phyloP scores from a whole-genome alignment of 2,329 filamentous ascomycete species.

The Diplocarpon rosae region DNA sequence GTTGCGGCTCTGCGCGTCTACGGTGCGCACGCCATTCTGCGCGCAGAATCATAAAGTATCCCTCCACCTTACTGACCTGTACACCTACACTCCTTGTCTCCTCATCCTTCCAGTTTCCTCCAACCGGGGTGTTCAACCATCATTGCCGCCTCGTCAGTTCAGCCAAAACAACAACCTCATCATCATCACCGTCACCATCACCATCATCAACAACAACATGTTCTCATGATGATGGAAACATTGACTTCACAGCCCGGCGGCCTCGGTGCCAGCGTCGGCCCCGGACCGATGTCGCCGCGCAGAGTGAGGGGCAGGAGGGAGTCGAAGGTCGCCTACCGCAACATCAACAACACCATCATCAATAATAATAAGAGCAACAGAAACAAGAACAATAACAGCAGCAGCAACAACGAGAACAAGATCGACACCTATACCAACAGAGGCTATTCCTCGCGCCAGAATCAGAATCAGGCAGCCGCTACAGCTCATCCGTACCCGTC shows the following conservation, averaged over 20 bases:
- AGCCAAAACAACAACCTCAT: neutral
- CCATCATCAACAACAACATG: no score
- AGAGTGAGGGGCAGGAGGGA: constrained; percentile 10
- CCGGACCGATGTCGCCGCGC: neutral
- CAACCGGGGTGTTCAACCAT: neutral
- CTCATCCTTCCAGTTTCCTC: no score
- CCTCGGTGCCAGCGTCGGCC: constrained; percentile 3
- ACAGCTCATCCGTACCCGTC: neutral
- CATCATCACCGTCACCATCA: no score
- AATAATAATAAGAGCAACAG: no score
- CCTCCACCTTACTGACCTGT: no score
- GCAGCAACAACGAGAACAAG: constrained; percentile 5
- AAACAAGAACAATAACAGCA: no score
- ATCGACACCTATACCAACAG: neutral
- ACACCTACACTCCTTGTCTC: no score
- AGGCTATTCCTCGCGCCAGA: neutral
- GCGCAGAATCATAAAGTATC: no score
- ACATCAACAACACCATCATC: constrained; percentile 1
- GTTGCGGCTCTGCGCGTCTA: neutral
- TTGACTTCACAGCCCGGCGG: constrained; percentile 6
- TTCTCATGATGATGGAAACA: constrained; percentile 8
- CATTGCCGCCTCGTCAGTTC: neutral
- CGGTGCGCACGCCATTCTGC: neutral
- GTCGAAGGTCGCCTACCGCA: constrained; percentile 15
- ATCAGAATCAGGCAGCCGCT: no score